Evolutionary conservation across 176 grass and related monocot genomes (phyloP).

Genomic region (Musa beccarii): DNA sequence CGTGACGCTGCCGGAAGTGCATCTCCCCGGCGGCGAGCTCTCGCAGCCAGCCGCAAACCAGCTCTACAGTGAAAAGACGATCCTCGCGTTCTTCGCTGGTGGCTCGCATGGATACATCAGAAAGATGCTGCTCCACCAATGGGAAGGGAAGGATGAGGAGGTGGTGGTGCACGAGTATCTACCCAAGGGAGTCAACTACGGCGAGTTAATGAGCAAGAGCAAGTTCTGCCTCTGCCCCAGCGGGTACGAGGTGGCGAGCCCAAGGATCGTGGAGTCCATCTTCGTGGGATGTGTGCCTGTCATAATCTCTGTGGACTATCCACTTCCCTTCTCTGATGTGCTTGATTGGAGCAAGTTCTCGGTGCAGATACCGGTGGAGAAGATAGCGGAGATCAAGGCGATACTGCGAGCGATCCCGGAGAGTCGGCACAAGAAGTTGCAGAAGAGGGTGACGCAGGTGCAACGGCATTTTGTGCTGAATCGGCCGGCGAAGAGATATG

Average conservation of each 20-base stretch:
- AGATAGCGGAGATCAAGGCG: constrained; percentile 62
- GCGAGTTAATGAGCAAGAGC: constrained; percentile 40
- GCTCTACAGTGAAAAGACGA: constrained; percentile 20
- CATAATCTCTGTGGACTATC: constrained; percentile 58
- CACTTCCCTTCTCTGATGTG: constrained; percentile 68
- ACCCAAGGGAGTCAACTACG: constrained; percentile 49
- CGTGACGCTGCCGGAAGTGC: constrained; percentile 71
- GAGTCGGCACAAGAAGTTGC: constrained; percentile 55
- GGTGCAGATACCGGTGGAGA: constrained; percentile 44
- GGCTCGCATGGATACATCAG: constrained; percentile 58
- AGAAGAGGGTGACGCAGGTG: constrained; percentile 43
- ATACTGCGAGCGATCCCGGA: constrained; percentile 50
- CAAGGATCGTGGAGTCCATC: constrained; percentile 62
- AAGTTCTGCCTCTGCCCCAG: constrained; percentile 88
- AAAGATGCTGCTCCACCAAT: constrained; percentile 37
- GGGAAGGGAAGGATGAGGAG: constrained; percentile 43
- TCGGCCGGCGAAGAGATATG: constrained; percentile 49
- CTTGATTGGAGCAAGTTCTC: constrained; percentile 89
- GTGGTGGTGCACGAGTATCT: constrained; percentile 66
- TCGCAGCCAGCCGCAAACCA: constrained; percentile 24
- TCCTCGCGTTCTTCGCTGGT: constrained; percentile 81
- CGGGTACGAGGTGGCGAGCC: constrained; percentile 83
- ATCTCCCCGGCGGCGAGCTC: constrained; percentile 59
- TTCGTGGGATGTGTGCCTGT: constrained; percentile 71
- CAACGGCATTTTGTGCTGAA: constrained; percentile 69